A percentile compares a stretch with the other conserved stretches of the same genome.
These are phyloP conservation scores for Puccinellia tenuiflora DNA, from an alignment of 176 grass and related monocot genomes.

Conservation along the genomic window DNA sequence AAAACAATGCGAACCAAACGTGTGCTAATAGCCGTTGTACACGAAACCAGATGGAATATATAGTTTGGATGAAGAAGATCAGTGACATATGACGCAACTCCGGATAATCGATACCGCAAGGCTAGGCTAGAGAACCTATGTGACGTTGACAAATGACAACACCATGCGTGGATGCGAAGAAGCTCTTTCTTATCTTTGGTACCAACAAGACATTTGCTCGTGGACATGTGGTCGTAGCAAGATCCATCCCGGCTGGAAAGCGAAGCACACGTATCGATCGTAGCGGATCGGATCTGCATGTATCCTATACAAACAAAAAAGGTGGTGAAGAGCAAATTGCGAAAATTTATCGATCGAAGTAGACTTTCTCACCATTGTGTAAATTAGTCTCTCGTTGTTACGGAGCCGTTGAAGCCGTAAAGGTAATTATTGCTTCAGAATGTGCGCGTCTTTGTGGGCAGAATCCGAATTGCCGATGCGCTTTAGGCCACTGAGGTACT, in stretches of 20 bases:
- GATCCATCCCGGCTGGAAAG: neutral
- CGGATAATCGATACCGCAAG: neutral
- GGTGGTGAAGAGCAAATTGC: neutral
- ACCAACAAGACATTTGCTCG: neutral
- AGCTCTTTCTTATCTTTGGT: neutral
- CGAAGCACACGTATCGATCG: neutral
- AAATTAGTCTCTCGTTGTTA: neutral
- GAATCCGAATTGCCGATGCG: neutral
- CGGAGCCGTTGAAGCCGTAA: neutral
- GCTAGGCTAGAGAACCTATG: neutral
- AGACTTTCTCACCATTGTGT: neutral
- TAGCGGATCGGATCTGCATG: neutral
- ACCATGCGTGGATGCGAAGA: neutral
- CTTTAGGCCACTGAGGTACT: neutral
- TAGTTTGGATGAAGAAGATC: neutral
- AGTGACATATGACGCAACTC: neutral
- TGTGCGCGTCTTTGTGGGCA: neutral
- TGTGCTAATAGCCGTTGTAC: too few species aligned
- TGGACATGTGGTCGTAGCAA: neutral
- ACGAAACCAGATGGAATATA: neutral
- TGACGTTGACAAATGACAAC: neutral
- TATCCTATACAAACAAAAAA: neutral
- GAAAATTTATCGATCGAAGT: neutral
- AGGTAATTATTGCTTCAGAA: neutral
- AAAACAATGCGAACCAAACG: too few species aligned